Evolutionary conservation across 1,284 basidiomycete genomes (phyloP).

Genomic region (Ustanciosporium gigantosporum): DNA sequence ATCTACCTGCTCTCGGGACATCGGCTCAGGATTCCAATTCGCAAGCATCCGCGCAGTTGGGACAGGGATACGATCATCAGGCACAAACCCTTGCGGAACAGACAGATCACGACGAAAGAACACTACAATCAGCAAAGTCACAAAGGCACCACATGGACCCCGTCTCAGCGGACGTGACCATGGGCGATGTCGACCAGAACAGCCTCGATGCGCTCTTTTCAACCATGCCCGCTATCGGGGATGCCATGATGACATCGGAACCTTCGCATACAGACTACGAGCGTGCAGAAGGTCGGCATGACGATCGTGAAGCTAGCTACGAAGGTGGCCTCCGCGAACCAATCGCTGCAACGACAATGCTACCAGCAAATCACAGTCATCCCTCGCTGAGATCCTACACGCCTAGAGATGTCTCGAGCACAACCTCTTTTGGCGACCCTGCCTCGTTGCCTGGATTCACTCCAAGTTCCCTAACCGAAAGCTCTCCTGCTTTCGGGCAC

Average conservation of each 20-base stretch:
- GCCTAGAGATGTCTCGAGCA: constrained; percentile 17
- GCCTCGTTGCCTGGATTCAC: constrained; percentile 54
- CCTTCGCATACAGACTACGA: not conserved
- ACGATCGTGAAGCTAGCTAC: not conserved
- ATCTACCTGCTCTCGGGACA: not conserved
- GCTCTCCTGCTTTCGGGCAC: constrained; percentile 48
- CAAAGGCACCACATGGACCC: too few species aligned
- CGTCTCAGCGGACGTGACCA: constrained; percentile 12
- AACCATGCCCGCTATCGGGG: constrained; percentile 23
- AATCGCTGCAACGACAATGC: not conserved
- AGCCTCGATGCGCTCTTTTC: constrained; percentile 29
- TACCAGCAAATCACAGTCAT: not conserved
- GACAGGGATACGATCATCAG: not conserved
- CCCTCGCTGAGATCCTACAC: constrained; percentile 7
- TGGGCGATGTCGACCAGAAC: constrained; percentile 20
- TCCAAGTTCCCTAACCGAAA: constrained; percentile 47
- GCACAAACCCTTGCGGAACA: not conserved
- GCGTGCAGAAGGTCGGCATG: too few species aligned
- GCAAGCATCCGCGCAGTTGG: not conserved
- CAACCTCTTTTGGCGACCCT: constrained; percentile 38
- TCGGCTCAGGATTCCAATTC: not conserved
- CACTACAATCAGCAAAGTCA: not conserved
- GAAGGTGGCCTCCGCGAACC: not conserved
- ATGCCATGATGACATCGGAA: constrained; percentile 11
- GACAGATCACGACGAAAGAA: not conserved